A percentile compares a stretch with the other conserved stretches of the same genome.
These are phyloP conservation scores for Trapa bicornis DNA, from an alignment of 345 rosid genomes.

Conservation along the genomic window DNA sequence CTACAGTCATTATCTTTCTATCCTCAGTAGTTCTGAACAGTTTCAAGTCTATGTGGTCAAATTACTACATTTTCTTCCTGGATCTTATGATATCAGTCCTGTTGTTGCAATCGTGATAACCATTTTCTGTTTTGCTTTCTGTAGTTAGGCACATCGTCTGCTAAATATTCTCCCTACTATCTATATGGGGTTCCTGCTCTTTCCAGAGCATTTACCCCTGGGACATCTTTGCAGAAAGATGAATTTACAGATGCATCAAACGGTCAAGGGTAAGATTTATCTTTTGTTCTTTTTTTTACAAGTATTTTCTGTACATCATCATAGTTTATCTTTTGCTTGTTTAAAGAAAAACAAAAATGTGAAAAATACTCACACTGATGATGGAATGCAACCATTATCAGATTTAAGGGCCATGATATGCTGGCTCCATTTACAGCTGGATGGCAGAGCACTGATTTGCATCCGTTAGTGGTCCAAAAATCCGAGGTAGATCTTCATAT, in stretches of 20 bases:
- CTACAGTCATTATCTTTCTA: neutral
- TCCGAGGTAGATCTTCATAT: slow-evolving; percentile 45
- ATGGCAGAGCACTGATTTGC: slow-evolving; percentile 65
- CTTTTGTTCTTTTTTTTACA: neutral
- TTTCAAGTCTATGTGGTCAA: too few species aligned
- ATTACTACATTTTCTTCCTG: neutral
- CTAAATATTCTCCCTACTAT: slow-evolving; percentile 20
- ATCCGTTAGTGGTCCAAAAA: slow-evolving; percentile 72
- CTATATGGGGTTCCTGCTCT: slow-evolving; percentile 12
- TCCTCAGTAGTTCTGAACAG: too few species aligned
- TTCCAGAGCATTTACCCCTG: slow-evolving; percentile 39
- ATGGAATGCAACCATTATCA: slow-evolving; percentile 12
- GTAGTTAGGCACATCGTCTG: slow-evolving; percentile 32
- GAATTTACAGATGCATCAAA: slow-evolving; percentile 14
- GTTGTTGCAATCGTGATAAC: neutral
- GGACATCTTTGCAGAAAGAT: slow-evolving; percentile 46
- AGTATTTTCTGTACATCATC: neutral
- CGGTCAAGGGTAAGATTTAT: slow-evolving; percentile 26
- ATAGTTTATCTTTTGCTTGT: neutral
- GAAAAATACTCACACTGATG: neutral
- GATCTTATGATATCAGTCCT: neutral
- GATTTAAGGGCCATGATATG: slow-evolving; percentile 93
- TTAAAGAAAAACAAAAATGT: neutral
- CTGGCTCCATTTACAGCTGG: slow-evolving; percentile 98
- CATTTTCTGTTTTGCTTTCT: neutral